These are phyloP conservation scores for Psilocybe cyanescens DNA, from an alignment of 768 basidiomycete species.

Conservation along the genomic window DNA sequence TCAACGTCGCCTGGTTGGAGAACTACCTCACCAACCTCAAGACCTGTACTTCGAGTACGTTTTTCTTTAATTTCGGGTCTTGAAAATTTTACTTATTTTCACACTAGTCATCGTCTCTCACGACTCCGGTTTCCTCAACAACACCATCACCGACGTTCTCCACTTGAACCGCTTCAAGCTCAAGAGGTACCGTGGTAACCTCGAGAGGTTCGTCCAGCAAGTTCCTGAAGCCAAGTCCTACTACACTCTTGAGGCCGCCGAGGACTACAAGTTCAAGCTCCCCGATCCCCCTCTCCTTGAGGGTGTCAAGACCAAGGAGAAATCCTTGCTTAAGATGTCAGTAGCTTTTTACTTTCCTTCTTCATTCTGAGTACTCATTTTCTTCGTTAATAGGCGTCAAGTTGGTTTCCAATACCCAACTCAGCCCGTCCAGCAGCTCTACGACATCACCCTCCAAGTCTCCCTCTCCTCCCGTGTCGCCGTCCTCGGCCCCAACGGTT, in stretches of 20 bases:
- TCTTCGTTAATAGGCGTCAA: conserved; percentile 55
- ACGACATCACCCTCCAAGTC: conserved; percentile 95
- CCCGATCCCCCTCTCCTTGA: conserved; percentile 96
- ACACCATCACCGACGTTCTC: conserved; percentile 97
- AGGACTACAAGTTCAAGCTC: conserved; percentile 99
- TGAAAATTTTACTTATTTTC: conserved; percentile 8
- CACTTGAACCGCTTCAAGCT: conserved; percentile 99
- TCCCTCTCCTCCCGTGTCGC: conserved; percentile 99
- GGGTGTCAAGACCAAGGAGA: conserved; percentile 99
- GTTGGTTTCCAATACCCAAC: conserved; percentile 97
- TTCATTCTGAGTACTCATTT: conserved; percentile 2
- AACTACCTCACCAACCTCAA: conserved; percentile 86
- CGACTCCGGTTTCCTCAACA: conserved; percentile 97
- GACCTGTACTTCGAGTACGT: conserved; percentile 89
- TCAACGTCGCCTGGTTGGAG: conserved; percentile 98
- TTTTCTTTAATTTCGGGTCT: conserved; percentile 10
- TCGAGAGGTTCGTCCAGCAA: conserved; percentile 90
- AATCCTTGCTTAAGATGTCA: conserved; percentile 91
- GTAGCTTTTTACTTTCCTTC: conserved; percentile 4
- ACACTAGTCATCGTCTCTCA: conserved; percentile 91
- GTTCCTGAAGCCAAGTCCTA: conserved; percentile 98
- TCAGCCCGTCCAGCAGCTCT: conserved; percentile 84
- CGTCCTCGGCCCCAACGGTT: conserved; percentile 97
- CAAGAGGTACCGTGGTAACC: conserved; percentile 92
- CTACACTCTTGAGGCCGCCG: conserved; percentile 93